Conservation (phyloP, 1,284 basidiomycete species). For the Entoloma clypeatum region DNA sequence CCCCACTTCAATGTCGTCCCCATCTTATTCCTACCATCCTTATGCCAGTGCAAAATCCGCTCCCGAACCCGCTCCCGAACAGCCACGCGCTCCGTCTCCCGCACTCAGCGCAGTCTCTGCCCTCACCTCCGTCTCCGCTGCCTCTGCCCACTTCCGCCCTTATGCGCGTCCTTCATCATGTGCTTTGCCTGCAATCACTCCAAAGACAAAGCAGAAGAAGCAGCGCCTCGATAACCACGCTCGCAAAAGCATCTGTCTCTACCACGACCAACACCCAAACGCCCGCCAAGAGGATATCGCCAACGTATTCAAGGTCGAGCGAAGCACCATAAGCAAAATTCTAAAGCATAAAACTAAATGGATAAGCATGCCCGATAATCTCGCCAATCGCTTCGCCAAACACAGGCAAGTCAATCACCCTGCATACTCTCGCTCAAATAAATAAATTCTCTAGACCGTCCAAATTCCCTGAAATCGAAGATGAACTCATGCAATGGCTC, state of each 20-base stretch:
- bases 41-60: slow-evolving; percentile 21
- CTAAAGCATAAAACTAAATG: slow-evolving; percentile 81
- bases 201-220: slow-evolving; percentile 54
- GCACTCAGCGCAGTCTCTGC: slow-evolving; percentile 53
- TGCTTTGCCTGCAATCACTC: neutral
- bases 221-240: slow-evolving; percentile 70
- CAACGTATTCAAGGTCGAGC: slow-evolving; percentile 71
- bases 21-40: slow-evolving; percentile 31
- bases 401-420: slow-evolving; percentile 47
- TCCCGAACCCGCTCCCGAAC: slow-evolving; percentile 40
- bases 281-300: slow-evolving; percentile 82
- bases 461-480: slow-evolving; percentile 78
- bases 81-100: slow-evolving; percentile 57
- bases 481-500: slow-evolving; percentile 59
- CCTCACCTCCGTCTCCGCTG: slow-evolving; percentile 48
- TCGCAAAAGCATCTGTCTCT: slow-evolving; percentile 74
- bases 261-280: slow-evolving; percentile 58
- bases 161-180: slow-evolving; percentile 5
- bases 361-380: slow-evolving; percentile 64
- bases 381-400: slow-evolving; percentile 55
- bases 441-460: slow-evolving; percentile 46
- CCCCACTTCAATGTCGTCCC: slow-evolving; percentile 33
- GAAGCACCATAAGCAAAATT: slow-evolving; percentile 92
- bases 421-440: slow-evolving; percentile 12
- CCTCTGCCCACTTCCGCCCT: slow-evolving; percentile 13